Base-by-base conservation (phyloP, 1,284 basidiomycete species). In the Heterobasidion annosum region DNA sequence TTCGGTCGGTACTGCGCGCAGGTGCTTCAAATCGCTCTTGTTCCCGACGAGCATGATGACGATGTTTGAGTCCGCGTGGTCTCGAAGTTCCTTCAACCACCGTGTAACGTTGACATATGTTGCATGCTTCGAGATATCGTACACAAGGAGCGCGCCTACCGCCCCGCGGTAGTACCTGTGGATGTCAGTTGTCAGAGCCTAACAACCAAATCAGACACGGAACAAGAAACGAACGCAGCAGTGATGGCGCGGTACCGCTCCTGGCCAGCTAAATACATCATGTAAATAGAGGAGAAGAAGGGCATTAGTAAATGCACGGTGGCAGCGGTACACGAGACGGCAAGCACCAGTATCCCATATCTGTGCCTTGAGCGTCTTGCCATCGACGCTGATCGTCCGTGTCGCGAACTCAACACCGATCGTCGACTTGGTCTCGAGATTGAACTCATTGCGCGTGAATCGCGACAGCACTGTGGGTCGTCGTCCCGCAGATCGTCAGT, bases 341-440 rank as follows among this genome's bases (percentile, higher is more conserved):
- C 50, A 72, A 79, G 60, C 58, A 91, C 91, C 91, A 65, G 94
- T 98, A 75, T 99, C 97, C 96, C 96, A 99, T 65, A 99, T 98
- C 74, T 99, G 96, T 34, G 96, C 96, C 75, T 99, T 99, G 65
- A 99, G 83, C 5, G 89, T 97, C 85, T 99, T 99, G 47, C 86
- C 84, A 70, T 98, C 96, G 15, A 98, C 92, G 61, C 83, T 89
- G 70, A 96, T 93, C 50, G 93, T 93, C 65, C 97, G 83, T 50
- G 96, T 98, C 8, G 96, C 96, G 68, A 99, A 99, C 73, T 99
- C 97, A 65, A 99, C 97, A 57, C 96, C 96, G 70, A 99, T 99
- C 19, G 96, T 99, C 59, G 94, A 97, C 76, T 98, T 98, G 58
- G 93, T 95, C 69, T 99, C 96, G 66, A 97, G 82, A 77, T 96